Evolutionary conservation across 2,329 filamentous ascomycete species (phyloP).

Genomic region (Botrytis fragariae): DNA sequence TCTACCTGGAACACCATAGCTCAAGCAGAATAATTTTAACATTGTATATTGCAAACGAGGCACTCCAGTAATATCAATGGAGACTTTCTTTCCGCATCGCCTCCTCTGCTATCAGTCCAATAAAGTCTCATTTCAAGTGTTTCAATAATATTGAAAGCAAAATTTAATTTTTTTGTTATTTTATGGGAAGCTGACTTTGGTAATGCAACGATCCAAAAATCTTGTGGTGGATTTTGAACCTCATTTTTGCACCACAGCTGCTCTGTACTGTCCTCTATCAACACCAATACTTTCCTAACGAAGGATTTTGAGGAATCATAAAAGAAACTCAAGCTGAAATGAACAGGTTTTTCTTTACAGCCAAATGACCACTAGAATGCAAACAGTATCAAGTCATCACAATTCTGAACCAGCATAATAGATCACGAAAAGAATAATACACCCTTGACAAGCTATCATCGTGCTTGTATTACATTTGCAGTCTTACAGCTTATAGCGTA

Average conservation of each 20-base stretch:
- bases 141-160: neutral
- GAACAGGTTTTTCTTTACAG: too few species aligned
- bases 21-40: neutral
- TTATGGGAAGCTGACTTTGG: too few species aligned
- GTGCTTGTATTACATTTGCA: neutral
- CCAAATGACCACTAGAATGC: neutral
- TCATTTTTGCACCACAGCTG: neutral
- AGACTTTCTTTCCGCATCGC: neutral
- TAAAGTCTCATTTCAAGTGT: too few species aligned
- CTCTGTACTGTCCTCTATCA: neutral
- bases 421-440: too few species aligned
- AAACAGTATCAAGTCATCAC: neutral
- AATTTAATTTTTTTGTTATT: neutral
- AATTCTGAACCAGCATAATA: neutral
- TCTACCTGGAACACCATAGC: accelerated
- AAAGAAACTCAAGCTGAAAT: too few species aligned
- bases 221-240: neutral
- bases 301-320: too few species aligned
- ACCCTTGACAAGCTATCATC: neutral
- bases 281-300: neutral
- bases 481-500: neutral
- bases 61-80: neutral
- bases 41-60: neutral
- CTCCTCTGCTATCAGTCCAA: too few species aligned
- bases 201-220: neutral